Percentiles rank a stretch among this genome's conserved stretches.
phyloP scores from a whole-genome alignment of 768 basidiomycete species.

The Candolleomyces eurysporus region DNA sequence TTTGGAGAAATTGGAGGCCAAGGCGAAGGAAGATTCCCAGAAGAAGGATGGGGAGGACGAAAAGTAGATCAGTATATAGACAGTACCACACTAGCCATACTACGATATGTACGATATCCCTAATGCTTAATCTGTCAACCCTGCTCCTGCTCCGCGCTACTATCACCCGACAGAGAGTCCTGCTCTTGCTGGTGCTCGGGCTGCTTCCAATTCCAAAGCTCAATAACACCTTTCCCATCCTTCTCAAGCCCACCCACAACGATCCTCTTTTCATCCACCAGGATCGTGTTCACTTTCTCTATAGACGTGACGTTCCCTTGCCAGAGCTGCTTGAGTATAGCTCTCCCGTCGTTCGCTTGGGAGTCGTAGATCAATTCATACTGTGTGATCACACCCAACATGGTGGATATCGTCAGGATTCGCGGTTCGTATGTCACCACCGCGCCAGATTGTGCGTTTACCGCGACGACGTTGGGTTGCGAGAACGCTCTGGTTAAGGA shows the following conservation, averaged over 20 bases:
- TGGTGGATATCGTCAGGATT: constrained; percentile 53
- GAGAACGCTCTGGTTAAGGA: constrained; percentile 46
- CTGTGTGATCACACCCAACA: constrained; percentile 56
- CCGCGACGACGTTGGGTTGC: too few relatives aligned
- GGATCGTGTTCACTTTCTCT: constrained; percentile 67
- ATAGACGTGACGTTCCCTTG: constrained; percentile 38
- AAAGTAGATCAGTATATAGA: neutral
- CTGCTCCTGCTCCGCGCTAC: neutral
- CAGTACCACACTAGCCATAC: neutral
- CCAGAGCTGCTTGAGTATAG: constrained; percentile 45
- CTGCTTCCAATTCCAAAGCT: constrained; percentile 50
- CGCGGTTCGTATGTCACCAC: constrained; percentile 24
- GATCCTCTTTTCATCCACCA: constrained; percentile 45
- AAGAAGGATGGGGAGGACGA: constrained; percentile 13
- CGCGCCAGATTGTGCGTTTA: too few relatives aligned
- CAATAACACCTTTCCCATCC: constrained; percentile 60
- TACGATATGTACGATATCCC: neutral
- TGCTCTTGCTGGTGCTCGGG: constrained; percentile 1
- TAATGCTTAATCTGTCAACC: neutral
- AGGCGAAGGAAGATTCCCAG: constrained; percentile 22
- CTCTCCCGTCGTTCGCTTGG: constrained; percentile 36
- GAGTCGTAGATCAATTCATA: constrained; percentile 39
- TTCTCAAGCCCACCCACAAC: constrained; percentile 61
- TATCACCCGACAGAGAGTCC: neutral
- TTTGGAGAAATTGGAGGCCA: constrained; percentile 44